Evolutionary conservation across 352 stramenopile genomes (phyloP).

Genomic region (Pythium aristosporum): DNA sequence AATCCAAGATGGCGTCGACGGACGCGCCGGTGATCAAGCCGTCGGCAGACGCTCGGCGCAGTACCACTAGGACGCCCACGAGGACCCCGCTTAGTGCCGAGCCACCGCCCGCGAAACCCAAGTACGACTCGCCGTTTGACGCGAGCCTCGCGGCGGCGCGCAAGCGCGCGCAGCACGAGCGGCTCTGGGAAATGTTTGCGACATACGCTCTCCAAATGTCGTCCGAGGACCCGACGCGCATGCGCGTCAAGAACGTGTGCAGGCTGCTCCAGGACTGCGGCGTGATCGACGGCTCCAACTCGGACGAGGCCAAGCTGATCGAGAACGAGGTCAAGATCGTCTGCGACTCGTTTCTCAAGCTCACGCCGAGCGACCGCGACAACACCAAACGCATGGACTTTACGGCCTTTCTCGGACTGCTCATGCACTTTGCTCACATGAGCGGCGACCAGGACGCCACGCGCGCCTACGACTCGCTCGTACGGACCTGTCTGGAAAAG

Average conservation of each 20-base stretch:
- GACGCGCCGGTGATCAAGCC: slow-evolving; percentile 1
- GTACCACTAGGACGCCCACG: background rate
- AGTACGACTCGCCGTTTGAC: slow-evolving; percentile 68
- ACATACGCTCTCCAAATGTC: slow-evolving; percentile 73
- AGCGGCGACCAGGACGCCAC: slow-evolving; percentile 51
- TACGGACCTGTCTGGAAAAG: slow-evolving; percentile 65
- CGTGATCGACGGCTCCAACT: slow-evolving; percentile 55
- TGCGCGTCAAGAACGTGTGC: slow-evolving; percentile 64
- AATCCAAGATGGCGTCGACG: slow-evolving; percentile 3
- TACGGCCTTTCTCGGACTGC: slow-evolving; percentile 60
- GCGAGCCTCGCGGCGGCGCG: slow-evolving; percentile 49
- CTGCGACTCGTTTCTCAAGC: slow-evolving; percentile 68
- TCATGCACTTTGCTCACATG: slow-evolving; percentile 73
- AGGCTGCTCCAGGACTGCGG: slow-evolving; percentile 78
- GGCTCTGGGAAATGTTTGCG: slow-evolving; percentile 79
- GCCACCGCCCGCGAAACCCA: slow-evolving; percentile 12
- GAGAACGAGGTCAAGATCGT: slow-evolving; percentile 77
- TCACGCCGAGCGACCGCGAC: slow-evolving; percentile 56
- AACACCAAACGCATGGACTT: slow-evolving; percentile 72
- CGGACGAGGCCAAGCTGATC: slow-evolving; percentile 58
- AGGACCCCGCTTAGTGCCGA: background rate
- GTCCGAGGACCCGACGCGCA: slow-evolving; percentile 72
- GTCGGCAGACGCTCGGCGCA: slow-evolving; percentile 7
- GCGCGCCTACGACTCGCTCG: slow-evolving; percentile 60
- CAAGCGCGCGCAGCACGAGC: slow-evolving; percentile 64